A percentile compares a stretch with the other conserved stretches of the same genome.
These are phyloP conservation scores for Cunninghamia lanceolata DNA, from an alignment of 75 land plant species.

Conservation along the genomic window DNA sequence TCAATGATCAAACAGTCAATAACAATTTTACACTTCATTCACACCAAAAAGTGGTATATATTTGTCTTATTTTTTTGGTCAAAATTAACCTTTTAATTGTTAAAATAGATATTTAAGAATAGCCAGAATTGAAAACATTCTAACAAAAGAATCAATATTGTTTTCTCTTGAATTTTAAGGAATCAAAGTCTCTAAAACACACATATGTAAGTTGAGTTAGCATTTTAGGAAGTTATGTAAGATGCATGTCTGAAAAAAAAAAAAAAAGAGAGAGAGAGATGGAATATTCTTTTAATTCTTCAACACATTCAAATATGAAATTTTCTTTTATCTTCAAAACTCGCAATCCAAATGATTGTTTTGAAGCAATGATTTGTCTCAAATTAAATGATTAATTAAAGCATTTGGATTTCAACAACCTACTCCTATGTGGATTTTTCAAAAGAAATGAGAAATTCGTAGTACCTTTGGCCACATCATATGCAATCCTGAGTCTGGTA, in stretches of 20 bases:
- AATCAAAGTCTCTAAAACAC: neutral
- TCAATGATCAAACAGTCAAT: too few relatives aligned
- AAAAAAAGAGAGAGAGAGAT: too few relatives aligned
- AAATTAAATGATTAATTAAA: neutral
- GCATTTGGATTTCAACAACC: neutral
- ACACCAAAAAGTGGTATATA: too few relatives aligned
- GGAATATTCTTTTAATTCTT: too few relatives aligned
- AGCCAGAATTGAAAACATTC: neutral
- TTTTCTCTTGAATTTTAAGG: neutral
- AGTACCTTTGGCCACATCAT: conserved; percentile 24
- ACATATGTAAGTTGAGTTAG: neutral
- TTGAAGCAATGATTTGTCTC: neutral
- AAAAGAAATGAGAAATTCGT: neutral
- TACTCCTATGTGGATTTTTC: too few relatives aligned
- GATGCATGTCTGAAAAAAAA: neutral
- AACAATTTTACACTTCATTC: too few relatives aligned
- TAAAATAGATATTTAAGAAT: too few relatives aligned
- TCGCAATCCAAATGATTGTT: neutral
- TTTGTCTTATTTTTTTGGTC: too few relatives aligned
- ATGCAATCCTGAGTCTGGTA: conserved; percentile 23
- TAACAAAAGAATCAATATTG: neutral
- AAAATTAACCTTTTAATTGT: too few relatives aligned
- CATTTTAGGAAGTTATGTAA: too few relatives aligned
- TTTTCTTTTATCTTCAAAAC: too few relatives aligned
- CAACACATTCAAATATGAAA: too few relatives aligned